phyloP scores from a whole-genome alignment of 1,284 basidiomycete genomes.

The Rhodotorula mucilaginosa region DNA sequence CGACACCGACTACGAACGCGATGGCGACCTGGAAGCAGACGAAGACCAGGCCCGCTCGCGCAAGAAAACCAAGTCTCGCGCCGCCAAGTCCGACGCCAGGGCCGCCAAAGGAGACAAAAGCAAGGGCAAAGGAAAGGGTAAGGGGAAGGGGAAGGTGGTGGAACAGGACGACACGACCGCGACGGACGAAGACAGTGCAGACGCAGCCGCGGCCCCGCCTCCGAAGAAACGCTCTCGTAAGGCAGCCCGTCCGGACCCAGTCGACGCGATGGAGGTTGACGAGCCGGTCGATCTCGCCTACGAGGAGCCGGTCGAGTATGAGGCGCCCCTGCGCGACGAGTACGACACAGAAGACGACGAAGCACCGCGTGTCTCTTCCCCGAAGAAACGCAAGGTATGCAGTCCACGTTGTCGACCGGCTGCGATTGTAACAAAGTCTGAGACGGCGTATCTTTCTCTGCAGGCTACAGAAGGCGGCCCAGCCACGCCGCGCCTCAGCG shows the following conservation, averaged over 20 bases:
- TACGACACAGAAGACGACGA: constrained; percentile 14
- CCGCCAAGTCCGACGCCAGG: background rate
- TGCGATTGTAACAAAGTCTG: background rate
- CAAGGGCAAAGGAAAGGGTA: background rate
- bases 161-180: background rate
- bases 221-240: constrained; percentile 3
- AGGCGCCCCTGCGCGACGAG: constrained; percentile 7
- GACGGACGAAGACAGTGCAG: background rate
- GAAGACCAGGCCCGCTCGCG: background rate
- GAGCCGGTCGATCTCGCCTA: constrained; percentile 1
- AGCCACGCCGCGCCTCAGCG: constrained; percentile 7
- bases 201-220: background rate
- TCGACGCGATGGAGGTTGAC: constrained; percentile 6
- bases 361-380: background rate
- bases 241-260: background rate
- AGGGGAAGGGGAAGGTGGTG: constrained; percentile 7
- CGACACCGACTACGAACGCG: constrained; percentile 21
- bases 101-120: background rate
- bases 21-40: background rate
- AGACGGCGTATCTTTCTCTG: background rate
- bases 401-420: background rate
- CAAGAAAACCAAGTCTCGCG: constrained; percentile 14
- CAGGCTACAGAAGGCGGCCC: background rate
- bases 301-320: constrained; percentile 16
- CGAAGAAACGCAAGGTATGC: constrained; percentile 28